Evolutionary conservation across 441 rosid species (phyloP).

Genomic region (Codiaeum variegatum): DNA sequence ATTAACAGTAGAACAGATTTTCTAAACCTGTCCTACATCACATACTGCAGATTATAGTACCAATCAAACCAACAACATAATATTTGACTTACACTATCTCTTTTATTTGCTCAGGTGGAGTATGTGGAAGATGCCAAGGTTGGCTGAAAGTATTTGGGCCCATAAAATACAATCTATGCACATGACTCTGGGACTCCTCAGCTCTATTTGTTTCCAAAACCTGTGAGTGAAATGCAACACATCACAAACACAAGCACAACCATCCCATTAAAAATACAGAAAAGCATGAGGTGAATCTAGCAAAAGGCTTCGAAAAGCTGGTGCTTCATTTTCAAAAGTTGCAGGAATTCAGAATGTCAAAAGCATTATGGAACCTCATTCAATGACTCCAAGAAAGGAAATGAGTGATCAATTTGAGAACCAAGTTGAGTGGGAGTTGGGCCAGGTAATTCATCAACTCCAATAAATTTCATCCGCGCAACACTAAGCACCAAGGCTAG

Average conservation of each 20-base stretch:
- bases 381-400: slow-evolving; percentile 85
- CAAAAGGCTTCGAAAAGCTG: no score
- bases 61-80: slow-evolving; percentile 12
- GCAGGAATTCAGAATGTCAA: no score
- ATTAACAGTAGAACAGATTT: no score
- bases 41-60: slow-evolving; percentile 10
- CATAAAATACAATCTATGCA: slow-evolving; percentile 84
- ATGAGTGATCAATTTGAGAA: slow-evolving; percentile 73
- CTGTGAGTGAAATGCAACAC: slow-evolving; percentile 29
- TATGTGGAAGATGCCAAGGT: slow-evolving; percentile 81
- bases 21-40: no score
- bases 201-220: slow-evolving; percentile 76
- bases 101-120: slow-evolving; percentile 74
- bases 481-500: slow-evolving; percentile 87
- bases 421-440: slow-evolving; percentile 52
- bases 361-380: slow-evolving; percentile 78
- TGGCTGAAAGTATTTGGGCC: slow-evolving; percentile 83
- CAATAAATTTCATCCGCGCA: slow-evolving; percentile 83
- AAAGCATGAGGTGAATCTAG: slow-evolving; percentile 8
- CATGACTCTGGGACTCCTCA: slow-evolving; percentile 85
- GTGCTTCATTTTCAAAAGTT: no score
- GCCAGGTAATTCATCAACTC: slow-evolving; percentile 71
- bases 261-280: slow-evolving; percentile 17
- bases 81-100: slow-evolving; percentile 72
- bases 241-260: slow-evolving; percentile 1